A percentile compares a stretch with the other conserved stretches of the same genome.
These are phyloP conservation scores for Thyridium curvatum DNA, from an alignment of 2,329 filamentous ascomycete species.

Conservation along the genomic window DNA sequence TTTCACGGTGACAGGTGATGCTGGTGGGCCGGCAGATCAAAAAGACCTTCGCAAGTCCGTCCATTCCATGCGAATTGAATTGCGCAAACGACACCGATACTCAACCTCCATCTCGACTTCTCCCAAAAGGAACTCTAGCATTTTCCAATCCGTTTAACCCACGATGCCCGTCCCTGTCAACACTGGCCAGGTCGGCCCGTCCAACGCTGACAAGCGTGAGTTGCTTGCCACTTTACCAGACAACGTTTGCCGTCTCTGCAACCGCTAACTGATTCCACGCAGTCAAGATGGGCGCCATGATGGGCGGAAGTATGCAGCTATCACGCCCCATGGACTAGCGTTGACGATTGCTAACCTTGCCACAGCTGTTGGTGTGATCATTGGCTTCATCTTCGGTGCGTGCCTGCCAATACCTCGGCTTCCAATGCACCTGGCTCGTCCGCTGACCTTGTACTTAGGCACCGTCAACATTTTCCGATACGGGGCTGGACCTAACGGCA, in stretches of 20 bases:
- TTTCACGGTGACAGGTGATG: no score
- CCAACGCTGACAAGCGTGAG: conserved; percentile 50
- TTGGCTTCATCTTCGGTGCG: conserved; percentile 95
- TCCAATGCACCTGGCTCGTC: no score
- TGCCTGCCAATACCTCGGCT: conserved; percentile 6
- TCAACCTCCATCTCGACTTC: conserved; percentile 1
- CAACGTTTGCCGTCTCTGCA: no score
- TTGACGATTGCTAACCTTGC: conserved; percentile 21
- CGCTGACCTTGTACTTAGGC: conserved; percentile 42
- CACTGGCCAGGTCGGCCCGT: conserved; percentile 31
- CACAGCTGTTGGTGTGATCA: conserved; percentile 86
- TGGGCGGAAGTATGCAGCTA: conserved; percentile 81
- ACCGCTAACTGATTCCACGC: conserved; percentile 20
- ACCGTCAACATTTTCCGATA: conserved; percentile 93
- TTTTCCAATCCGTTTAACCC: conserved; percentile 2
- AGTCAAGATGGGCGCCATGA: conserved; percentile 99
- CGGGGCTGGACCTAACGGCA: conserved; percentile 85
- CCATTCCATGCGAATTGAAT: no score
- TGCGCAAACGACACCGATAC: conserved; percentile 1
- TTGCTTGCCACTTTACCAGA: neutral
- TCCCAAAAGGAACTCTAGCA: no score
- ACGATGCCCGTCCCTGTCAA: conserved; percentile 25
- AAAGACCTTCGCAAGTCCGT: neutral
- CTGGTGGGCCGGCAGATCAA: neutral
- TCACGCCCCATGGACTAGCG: neutral